Evolutionary conservation across 2,329 filamentous ascomycete species (phyloP).

Genomic region (Kalaharituber pfeilii): DNA sequence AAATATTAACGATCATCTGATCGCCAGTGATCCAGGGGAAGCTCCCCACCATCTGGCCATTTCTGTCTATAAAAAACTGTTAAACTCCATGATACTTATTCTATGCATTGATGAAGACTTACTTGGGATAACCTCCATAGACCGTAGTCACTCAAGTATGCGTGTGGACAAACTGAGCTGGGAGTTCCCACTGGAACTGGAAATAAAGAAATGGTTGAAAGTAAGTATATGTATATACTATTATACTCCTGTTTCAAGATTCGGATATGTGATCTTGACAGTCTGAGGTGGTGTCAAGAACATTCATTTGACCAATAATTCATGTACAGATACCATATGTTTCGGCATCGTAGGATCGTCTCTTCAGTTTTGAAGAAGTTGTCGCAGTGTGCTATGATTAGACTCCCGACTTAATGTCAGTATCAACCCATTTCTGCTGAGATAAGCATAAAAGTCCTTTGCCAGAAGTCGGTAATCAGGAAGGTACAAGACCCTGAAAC

Average conservation of each 20-base stretch:
- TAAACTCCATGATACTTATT: not conserved
- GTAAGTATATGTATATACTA: not conserved
- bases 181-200: not conserved
- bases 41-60: not conserved
- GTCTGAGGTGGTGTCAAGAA: not conserved
- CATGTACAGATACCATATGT: not conserved
- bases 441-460: not conserved
- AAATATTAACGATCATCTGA: not conserved
- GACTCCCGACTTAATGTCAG: not conserved
- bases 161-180: not conserved
- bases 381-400: not conserved
- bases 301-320: slow-evolving; percentile 3
- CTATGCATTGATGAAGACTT: too few relatives aligned
- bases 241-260: not conserved
- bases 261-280: not conserved
- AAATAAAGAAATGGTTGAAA: not conserved
- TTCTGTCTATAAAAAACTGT: not conserved
- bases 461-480: not conserved
- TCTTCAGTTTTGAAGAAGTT: not conserved
- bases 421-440: not conserved
- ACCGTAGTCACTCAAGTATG: not conserved
- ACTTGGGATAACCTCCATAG: too few relatives aligned
- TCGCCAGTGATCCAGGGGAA: not conserved
- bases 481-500: not conserved
- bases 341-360: not conserved